These are phyloP conservation scores for Ustilago xerochloae DNA, from an alignment of 1,284 basidiomycete species.

Conservation along the genomic window DNA sequence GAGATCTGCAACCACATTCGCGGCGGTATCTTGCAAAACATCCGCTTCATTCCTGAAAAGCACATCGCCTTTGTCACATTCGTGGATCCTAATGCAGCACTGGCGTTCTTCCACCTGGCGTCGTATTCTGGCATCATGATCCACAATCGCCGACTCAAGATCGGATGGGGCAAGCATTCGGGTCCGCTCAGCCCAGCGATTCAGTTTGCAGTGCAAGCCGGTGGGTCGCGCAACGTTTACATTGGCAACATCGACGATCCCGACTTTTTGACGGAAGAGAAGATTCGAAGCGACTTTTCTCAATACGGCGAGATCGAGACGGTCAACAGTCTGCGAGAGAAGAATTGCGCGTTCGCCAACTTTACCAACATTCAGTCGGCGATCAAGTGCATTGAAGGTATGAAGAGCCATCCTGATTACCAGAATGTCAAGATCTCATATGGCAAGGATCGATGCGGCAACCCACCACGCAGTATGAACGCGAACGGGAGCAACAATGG, in stretches of 20 bases:
- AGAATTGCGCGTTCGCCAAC: constrained; percentile 68
- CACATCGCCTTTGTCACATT: constrained; percentile 68
- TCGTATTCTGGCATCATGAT: constrained; percentile 65
- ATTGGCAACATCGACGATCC: constrained; percentile 67
- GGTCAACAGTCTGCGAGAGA: constrained; percentile 65
- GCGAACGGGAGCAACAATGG: constrained; percentile 29
- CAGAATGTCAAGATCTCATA: constrained; percentile 63
- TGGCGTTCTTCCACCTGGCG: constrained; percentile 66
- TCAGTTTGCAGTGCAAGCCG: constrained; percentile 66
- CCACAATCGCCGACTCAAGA: constrained; percentile 65
- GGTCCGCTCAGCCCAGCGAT: constrained; percentile 65
- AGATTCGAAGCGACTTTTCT: constrained; percentile 63
- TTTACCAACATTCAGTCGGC: constrained; percentile 67
- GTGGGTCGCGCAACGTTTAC: constrained; percentile 67
- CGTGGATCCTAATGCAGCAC: constrained; percentile 64
- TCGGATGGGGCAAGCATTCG: constrained; percentile 67
- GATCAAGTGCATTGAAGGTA: constrained; percentile 67
- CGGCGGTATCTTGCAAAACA: constrained; percentile 65
- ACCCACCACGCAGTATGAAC: constrained; percentile 56
- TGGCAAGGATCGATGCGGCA: constrained; percentile 66
- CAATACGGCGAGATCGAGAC: constrained; percentile 66
- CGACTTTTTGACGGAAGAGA: constrained; percentile 59
- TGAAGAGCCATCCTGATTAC: constrained; percentile 66
- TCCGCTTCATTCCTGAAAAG: constrained; percentile 65
- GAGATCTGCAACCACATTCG: constrained; percentile 68